Evolutionary conservation across 306 rosid genomes (phyloP).

Genomic region (Castanopsis chinensis): DNA sequence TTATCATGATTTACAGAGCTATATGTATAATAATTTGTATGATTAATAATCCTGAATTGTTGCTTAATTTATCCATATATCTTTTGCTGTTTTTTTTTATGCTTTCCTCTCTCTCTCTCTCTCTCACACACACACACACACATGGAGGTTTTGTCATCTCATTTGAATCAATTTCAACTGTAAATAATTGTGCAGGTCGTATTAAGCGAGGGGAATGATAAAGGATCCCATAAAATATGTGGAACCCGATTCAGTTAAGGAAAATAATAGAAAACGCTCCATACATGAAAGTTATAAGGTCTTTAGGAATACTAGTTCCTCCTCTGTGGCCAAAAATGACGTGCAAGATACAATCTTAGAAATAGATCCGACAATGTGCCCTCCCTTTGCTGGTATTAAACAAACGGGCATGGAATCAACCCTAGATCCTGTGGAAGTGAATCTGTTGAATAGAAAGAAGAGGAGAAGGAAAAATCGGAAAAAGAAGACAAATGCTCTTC

Average conservation of each 20-base stretch:
- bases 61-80: background rate
- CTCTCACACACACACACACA: no score
- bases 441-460: constrained; percentile 13
- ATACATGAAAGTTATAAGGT: constrained; percentile 11
- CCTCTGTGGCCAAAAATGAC: constrained; percentile 24
- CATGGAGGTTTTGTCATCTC: background rate
- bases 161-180: constrained; percentile 2
- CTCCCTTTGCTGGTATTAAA: constrained; percentile 10
- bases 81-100: background rate
- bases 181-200: constrained; percentile 17
- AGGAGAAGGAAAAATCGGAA: constrained; percentile 17
- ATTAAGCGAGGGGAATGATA: constrained; percentile 23
- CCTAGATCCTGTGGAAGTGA: constrained; percentile 5
- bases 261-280: background rate
- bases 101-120: no score
- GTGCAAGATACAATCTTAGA: constrained; percentile 13
- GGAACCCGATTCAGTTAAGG: constrained; percentile 5
- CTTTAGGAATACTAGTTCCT: constrained; percentile 14
- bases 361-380: constrained; percentile 7
- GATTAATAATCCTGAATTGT: background rate
- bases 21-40: background rate
- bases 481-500: constrained; percentile 16
- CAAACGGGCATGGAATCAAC: constrained; percentile 16
- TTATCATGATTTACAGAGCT: background rate
- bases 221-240: constrained; percentile 1